Evolutionary conservation across 2,329 filamentous ascomycete genomes (phyloP).

Genomic region (Boeremia lycopersici): DNA sequence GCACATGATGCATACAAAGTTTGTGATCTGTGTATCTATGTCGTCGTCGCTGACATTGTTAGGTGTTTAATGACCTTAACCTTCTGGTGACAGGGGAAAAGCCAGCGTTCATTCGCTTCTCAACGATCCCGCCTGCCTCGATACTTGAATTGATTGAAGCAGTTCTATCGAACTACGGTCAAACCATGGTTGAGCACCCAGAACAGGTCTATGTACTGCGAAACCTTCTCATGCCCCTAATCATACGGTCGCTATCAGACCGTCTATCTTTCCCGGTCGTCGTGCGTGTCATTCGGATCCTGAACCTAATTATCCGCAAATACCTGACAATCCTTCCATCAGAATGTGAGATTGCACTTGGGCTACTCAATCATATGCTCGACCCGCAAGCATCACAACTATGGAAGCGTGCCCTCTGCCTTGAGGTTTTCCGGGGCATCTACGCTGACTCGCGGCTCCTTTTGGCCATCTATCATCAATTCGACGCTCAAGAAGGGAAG

Average conservation of each 20-base stretch:
- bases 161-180: constrained; percentile 82
- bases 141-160: constrained; percentile 92
- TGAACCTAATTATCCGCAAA: constrained; percentile 79
- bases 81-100: constrained; percentile 84
- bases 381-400: constrained; percentile 78
- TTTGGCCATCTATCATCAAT: constrained; percentile 78
- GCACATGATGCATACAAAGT: constrained; percentile 85
- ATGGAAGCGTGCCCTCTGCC: constrained; percentile 89
- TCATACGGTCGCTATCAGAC: constrained; percentile 78
- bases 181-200: constrained; percentile 75
- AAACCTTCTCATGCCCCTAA: constrained; percentile 78
- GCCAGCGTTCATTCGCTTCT: constrained; percentile 80
- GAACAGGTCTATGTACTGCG: constrained; percentile 83
- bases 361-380: constrained; percentile 81
- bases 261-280: constrained; percentile 80
- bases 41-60: constrained; percentile 16
- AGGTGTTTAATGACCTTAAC: constrained; percentile 89
- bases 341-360: constrained; percentile 83
- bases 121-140: constrained; percentile 78
- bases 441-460: constrained; percentile 82
- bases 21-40: not conserved
- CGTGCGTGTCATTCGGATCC: constrained; percentile 79
- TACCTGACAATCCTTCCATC: constrained; percentile 75
- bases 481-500: constrained; percentile 74
- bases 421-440: constrained; percentile 87